These are phyloP conservation scores for Jasminum sambac DNA, from an alignment of 257 asterid genomes.

Conservation along the genomic window DNA sequence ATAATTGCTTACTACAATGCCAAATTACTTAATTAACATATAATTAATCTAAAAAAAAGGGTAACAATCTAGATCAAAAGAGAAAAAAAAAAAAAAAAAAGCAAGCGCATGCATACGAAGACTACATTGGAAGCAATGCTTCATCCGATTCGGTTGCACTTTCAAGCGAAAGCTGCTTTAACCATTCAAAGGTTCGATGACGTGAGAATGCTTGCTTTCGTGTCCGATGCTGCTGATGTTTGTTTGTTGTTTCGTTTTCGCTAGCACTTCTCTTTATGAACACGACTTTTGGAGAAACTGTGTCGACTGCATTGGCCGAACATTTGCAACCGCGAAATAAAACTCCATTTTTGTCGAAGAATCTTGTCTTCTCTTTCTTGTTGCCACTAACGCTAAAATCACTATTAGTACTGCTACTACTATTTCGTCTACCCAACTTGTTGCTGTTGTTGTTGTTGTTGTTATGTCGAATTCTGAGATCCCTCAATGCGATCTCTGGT, in stretches of 20 bases:
- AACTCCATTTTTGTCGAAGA: conserved; percentile 20
- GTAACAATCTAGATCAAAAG: conserved; percentile 3
- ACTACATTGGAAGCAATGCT: conserved; percentile 22
- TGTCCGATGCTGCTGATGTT: conserved; percentile 6
- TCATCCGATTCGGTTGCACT: conserved; percentile 42
- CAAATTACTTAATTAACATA: neutral
- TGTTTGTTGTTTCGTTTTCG: conserved; percentile 23
- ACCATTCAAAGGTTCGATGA: conserved; percentile 88
- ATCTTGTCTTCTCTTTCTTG: conserved; percentile 36
- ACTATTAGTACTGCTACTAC: conserved; percentile 42
- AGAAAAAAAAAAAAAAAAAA: neutral
- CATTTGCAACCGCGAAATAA: conserved; percentile 64
- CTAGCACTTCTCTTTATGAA: conserved; percentile 32
- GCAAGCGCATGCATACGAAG: conserved; percentile 43
- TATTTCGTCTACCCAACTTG: conserved; percentile 49
- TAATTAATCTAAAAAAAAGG: conserved; percentile 1
- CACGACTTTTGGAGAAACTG: conserved; percentile 37
- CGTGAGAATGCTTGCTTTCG: conserved; percentile 59
- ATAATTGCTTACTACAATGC: neutral
- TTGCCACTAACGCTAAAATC: conserved; percentile 12
- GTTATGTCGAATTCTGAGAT: conserved; percentile 44
- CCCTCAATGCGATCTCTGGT: conserved; percentile 64
- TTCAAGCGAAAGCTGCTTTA: conserved; percentile 82
- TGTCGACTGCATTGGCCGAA: conserved; percentile 51
- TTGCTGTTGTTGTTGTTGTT: conserved; percentile 17